phyloP scores from a whole-genome alignment of 441 rosid genomes.

The Dalechampia spathulata region DNA sequence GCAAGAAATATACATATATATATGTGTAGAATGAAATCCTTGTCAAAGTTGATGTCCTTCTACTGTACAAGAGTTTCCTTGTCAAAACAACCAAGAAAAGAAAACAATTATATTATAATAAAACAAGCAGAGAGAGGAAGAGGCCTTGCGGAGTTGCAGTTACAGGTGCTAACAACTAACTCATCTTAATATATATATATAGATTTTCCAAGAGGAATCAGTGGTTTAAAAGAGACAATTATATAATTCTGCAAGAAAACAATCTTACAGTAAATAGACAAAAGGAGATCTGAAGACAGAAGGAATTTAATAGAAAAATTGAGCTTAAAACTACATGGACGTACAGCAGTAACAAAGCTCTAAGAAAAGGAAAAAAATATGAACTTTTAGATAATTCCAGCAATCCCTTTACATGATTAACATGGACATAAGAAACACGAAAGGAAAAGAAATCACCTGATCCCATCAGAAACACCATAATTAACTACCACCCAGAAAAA shows the following conservation, averaged over 20 bases:
- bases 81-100: background rate
- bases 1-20: background rate
- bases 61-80: background rate
- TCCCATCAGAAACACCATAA: constrained; percentile 1
- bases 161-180: constrained; percentile 5
- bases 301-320: constrained; percentile 17
- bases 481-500: constrained; percentile 12
- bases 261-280: constrained; percentile 27
- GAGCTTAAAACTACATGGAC: background rate
- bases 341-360: background rate
- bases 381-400: constrained; percentile 10
- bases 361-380: constrained; percentile 6
- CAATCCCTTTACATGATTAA: constrained; percentile 15
- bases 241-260: constrained; percentile 8
- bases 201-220: constrained; percentile 19
- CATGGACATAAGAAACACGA: constrained; percentile 8
- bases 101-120: background rate
- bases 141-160: no score
- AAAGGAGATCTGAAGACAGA: constrained; percentile 15
- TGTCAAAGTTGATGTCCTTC: background rate
- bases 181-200: constrained; percentile 6
- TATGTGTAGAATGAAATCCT: background rate
- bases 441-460: constrained; percentile 11
- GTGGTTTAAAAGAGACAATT: background rate
- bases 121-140: no score